Evolutionary conservation across 169 alveolate species (phyloP).

Genomic region (Plasmodium gallinaceum): DNA sequence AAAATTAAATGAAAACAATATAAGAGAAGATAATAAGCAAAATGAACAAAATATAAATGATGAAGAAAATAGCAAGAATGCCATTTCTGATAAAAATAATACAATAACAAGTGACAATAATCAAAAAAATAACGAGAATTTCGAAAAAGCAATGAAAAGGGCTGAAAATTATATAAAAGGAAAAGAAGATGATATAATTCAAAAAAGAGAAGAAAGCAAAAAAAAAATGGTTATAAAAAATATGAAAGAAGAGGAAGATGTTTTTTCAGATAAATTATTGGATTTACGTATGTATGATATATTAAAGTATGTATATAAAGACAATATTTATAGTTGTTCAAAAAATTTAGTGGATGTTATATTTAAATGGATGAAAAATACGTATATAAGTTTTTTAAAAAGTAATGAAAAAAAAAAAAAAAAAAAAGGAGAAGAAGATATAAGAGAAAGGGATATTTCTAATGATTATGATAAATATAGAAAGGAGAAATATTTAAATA

Average conservation of each 20-base stretch:
- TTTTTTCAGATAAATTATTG: conserved; percentile 38
- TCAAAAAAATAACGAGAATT: conserved; percentile 11
- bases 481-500: conserved; percentile 10
- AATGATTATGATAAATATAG: conserved; percentile 20
- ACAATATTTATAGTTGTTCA: conserved; percentile 22
- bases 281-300: conserved; percentile 61
- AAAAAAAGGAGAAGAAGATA: not conserved
- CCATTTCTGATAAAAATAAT: too few relatives aligned
- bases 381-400: conserved; percentile 3
- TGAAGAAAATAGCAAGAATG: not conserved
- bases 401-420: not conserved
- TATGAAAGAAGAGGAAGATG: conserved; percentile 51
- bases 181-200: conserved; percentile 53
- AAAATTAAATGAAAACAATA: not conserved
- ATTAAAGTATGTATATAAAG: conserved; percentile 46
- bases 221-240: conserved; percentile 49
- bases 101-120: too few relatives aligned
- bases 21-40: not conserved
- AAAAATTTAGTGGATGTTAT: conserved; percentile 56
- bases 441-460: conserved; percentile 31
- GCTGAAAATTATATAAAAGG: conserved; percentile 68
- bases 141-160: conserved; percentile 28
- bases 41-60: not conserved
- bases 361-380: conserved; percentile 57
- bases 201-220: conserved; percentile 60